Evolutionary conservation across 2,329 filamentous ascomycete genomes (phyloP), one percentile per base, ranked within the genome.

Genomic region (Calonectria pauciramosa): DNA sequence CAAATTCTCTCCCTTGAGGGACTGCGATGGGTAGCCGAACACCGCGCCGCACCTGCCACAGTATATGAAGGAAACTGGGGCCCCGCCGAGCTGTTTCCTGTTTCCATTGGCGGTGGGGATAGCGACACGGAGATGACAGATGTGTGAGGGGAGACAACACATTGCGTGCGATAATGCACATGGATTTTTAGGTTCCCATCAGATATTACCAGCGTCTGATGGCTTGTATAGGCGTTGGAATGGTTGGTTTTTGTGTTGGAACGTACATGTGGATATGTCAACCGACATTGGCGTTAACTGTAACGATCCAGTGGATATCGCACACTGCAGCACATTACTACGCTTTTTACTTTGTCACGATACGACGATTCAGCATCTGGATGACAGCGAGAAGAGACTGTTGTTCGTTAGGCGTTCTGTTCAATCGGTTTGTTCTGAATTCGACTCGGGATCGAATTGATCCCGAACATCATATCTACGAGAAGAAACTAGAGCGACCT

Each of bases 41-140:
- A 96, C 76, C 93, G 96, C 70, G 93, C 94, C 70, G 95, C 96
- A 14, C 95, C 96, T 56, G 97, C 97, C n/a, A 98, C 96, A 0
- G 93, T 99, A 68, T 99, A 94, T 80, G 97, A 99, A 86, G 97
- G 97, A 76, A 97, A 95, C 83, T 99, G 96, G 94, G 97, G 97
- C 5, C 96, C 96, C 38, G 93, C 87, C n/a, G 89, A 90, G 68
- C 84, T 89, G 65, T 82, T 87, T 38, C 79, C 84, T 7, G 84
- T 85, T 26, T 84, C 84, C 8, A 83, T 85, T 47, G 80, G 82
- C 6, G 80, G 82, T 6, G 76, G 76, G n/a, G 85, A 86, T 66
- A 82, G 80, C 56, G 90, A 92, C 76, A 90, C 89, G 6, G 90
- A 91, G 81, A 92, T 92, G 91, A 91, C 86, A 20, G 91, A 91